phyloP scores from a whole-genome alignment of 345 rosid genomes.

The Murraya koenigii region DNA sequence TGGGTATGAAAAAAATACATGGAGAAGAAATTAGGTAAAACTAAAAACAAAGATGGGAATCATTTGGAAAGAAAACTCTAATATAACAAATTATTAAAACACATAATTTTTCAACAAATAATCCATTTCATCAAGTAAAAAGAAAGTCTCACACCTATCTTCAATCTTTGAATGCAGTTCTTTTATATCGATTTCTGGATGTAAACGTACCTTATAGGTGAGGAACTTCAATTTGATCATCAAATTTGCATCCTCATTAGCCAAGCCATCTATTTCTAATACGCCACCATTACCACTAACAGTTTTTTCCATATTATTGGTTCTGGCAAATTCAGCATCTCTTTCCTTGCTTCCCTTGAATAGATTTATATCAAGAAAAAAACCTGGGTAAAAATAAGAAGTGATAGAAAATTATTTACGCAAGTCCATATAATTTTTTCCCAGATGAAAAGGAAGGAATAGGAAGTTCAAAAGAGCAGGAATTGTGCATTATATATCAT shows the following conservation, averaged over 20 bases:
- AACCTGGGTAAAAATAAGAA: slow-evolving; percentile 47
- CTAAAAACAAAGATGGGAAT: neutral
- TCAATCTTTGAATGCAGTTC: neutral
- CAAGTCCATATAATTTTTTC: neutral
- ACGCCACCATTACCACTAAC: slow-evolving; percentile 37
- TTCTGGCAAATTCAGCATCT: slow-evolving; percentile 48
- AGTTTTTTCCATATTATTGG: slow-evolving; percentile 32
- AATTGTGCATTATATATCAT: neutral
- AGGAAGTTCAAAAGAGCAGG: slow-evolving; percentile 2
- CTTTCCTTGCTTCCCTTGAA: slow-evolving; percentile 72
- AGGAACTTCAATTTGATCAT: slow-evolving; percentile 96
- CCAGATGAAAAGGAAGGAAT: neutral
- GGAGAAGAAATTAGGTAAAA: neutral
- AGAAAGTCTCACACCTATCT: neutral
- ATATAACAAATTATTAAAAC: neutral
- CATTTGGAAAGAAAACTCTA: neutral
- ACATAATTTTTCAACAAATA: neutral
- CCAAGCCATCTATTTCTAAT: slow-evolving; percentile 48
- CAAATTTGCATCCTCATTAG: slow-evolving; percentile 83
- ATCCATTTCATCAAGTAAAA: neutral
- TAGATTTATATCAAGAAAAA: slow-evolving; percentile 84
- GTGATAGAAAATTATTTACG: slow-evolving; percentile 17
- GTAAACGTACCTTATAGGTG: slow-evolving; percentile 70
- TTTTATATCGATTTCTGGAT: neutral
- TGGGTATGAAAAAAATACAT: neutral